Conservation (phyloP, 352 stramenopile genomes). For the Phytophthora melonis region DNA sequence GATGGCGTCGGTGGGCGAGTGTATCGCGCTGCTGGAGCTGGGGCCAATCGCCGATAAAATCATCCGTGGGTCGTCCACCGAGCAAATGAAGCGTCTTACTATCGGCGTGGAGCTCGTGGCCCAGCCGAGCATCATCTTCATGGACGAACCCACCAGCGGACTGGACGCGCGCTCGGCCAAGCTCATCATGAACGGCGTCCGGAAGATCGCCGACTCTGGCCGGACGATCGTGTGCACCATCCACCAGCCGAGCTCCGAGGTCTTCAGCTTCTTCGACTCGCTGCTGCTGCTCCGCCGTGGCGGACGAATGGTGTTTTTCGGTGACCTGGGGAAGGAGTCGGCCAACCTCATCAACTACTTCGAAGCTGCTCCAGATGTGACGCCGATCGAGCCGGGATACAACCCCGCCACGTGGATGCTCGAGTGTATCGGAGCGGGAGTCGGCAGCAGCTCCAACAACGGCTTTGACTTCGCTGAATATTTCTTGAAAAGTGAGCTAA, state of each 20-base stretch:
- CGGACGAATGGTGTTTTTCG: neutral
- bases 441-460: neutral
- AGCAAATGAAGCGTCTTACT: constrained; percentile 64
- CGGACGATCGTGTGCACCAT: constrained; percentile 92
- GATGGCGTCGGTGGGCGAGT: constrained; percentile 46
- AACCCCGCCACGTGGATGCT: constrained; percentile 1
- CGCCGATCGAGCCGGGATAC: neutral
- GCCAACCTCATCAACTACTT: neutral
- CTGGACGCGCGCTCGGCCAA: constrained; percentile 87
- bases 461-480: neutral
- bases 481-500: neutral
- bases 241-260: constrained; percentile 81
- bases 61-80: constrained; percentile 50
- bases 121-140: constrained; percentile 83
- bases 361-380: neutral
- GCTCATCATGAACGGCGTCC: constrained; percentile 85
- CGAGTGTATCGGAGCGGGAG: neutral
- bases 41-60: constrained; percentile 50
- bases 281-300: neutral
- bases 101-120: constrained; percentile 92
- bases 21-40: constrained; percentile 55
- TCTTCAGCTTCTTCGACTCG: constrained; percentile 2
- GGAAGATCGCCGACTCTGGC: constrained; percentile 78
- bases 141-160: constrained; percentile 87
- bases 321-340: neutral